A percentile compares a stretch with the other conserved stretches of the same genome.
phyloP scores from a whole-genome alignment of 2,329 filamentous ascomycete genomes.

The Fusarium anguioides region DNA sequence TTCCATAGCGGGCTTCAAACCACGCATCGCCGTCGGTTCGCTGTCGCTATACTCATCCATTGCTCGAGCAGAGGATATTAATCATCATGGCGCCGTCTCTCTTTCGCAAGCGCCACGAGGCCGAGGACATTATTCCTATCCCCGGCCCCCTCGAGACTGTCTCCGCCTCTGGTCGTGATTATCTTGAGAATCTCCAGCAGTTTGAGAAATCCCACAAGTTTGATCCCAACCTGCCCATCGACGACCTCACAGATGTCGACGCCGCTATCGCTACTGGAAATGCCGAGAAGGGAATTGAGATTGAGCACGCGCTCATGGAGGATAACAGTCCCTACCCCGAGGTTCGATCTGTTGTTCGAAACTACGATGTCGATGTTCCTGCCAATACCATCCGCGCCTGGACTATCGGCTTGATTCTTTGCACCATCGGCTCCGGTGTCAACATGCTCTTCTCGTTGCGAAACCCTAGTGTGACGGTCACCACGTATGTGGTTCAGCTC shows the following conservation, averaged over 20 bases:
- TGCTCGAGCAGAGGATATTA: slow-evolving; percentile 17
- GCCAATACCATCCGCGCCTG: slow-evolving; percentile 73
- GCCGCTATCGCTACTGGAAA: slow-evolving; percentile 65
- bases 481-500: slow-evolving; percentile 71
- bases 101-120: slow-evolving; percentile 60
- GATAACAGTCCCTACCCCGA: slow-evolving; percentile 76
- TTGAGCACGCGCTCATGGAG: slow-evolving; percentile 68
- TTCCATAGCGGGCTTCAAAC: slow-evolving; percentile 39
- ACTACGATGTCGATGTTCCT: slow-evolving; percentile 73
- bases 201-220: slow-evolving; percentile 71
- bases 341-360: slow-evolving; percentile 73
- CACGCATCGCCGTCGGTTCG: slow-evolving; percentile 33
- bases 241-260: slow-evolving; percentile 70
- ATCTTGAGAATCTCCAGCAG: slow-evolving; percentile 61
- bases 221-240: slow-evolving; percentile 73
- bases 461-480: slow-evolving; percentile 68
- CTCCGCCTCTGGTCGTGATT: slow-evolving; percentile 54
- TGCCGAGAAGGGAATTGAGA: slow-evolving; percentile 65
- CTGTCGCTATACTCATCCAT: slow-evolving; percentile 20
- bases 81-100: slow-evolving; percentile 51
- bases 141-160: slow-evolving; percentile 54
- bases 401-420: slow-evolving; percentile 69
- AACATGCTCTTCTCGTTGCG: slow-evolving; percentile 71
- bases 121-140: slow-evolving; percentile 58
- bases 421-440: slow-evolving; percentile 70